These are phyloP conservation scores for Apiotrichum sp. DNA, from an alignment of 1,284 basidiomycete genomes.

Conservation along the genomic window DNA sequence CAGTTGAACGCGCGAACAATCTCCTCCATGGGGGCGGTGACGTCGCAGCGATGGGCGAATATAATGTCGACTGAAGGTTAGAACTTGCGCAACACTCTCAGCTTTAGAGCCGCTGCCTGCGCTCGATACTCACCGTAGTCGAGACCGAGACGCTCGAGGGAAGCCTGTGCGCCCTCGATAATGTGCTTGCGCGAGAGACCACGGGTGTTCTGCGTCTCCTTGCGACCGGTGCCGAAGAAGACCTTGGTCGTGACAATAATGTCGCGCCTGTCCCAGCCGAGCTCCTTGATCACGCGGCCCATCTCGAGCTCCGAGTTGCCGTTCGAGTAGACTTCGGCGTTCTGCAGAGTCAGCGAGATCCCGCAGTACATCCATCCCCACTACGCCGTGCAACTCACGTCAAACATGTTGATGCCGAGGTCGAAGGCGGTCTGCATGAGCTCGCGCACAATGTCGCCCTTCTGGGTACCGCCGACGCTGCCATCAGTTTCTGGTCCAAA, in stretches of 20 bases:
- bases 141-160: constrained; percentile 62
- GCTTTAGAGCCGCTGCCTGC: no score
- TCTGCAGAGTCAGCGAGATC: constrained; percentile 23
- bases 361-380: no score
- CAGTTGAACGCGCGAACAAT: constrained; percentile 53
- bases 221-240: constrained; percentile 52
- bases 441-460: constrained; percentile 63
- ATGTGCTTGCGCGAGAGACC: constrained; percentile 60
- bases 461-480: constrained; percentile 63
- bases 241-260: constrained; percentile 64
- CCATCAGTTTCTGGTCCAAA: neutral
- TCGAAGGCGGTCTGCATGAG: constrained; percentile 44
- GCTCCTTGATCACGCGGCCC: constrained; percentile 69
- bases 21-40: constrained; percentile 52
- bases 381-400: constrained; percentile 33
- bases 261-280: constrained; percentile 63
- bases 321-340: constrained; percentile 59
- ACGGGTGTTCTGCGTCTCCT: constrained; percentile 52
- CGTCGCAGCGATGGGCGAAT: constrained; percentile 48
- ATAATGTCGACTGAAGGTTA: constrained; percentile 53
- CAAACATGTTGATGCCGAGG: constrained; percentile 53
- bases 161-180: constrained; percentile 67
- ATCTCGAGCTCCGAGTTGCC: constrained; percentile 50
- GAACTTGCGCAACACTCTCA: neutral
- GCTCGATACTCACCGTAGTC: constrained; percentile 54